Conservation (phyloP, 2,329 filamentous ascomycete genomes). For the Phialophora verrucosa region DNA sequence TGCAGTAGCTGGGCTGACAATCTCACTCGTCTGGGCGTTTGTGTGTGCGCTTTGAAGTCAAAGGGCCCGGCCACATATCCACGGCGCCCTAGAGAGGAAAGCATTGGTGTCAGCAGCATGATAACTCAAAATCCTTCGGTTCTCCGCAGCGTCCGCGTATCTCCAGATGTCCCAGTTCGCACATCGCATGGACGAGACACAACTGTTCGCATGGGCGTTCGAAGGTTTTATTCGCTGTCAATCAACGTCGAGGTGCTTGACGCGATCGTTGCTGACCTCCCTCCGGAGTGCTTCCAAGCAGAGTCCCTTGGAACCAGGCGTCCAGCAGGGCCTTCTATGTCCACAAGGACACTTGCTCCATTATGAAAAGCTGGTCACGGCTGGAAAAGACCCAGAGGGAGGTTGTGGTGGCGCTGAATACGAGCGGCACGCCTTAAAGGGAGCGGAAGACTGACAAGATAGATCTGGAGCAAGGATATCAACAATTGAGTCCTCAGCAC, state of each 20-base stretch:
- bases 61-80: background rate
- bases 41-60: background rate
- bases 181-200: background rate
- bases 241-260: background rate
- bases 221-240: constrained; percentile 2
- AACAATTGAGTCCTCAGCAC: background rate
- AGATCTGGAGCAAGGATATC: background rate
- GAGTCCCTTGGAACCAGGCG: background rate
- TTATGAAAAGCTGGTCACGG: background rate
- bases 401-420: background rate
- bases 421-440: background rate
- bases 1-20: background rate
- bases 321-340: background rate
- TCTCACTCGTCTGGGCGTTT: background rate
- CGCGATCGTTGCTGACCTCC: background rate
- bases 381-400: background rate
- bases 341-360: background rate
- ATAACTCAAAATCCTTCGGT: constrained; percentile 25
- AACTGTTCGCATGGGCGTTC: background rate
- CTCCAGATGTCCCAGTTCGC: background rate
- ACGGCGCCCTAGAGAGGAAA: background rate
- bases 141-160: background rate
- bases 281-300: background rate
- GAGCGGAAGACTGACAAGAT: background rate
- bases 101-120: constrained; percentile 17